Evolutionary conservation across 2,329 filamentous ascomycete genomes (phyloP), one percentile per base, ranked within the genome.

Genomic region (Boeremia lycopersici): DNA sequence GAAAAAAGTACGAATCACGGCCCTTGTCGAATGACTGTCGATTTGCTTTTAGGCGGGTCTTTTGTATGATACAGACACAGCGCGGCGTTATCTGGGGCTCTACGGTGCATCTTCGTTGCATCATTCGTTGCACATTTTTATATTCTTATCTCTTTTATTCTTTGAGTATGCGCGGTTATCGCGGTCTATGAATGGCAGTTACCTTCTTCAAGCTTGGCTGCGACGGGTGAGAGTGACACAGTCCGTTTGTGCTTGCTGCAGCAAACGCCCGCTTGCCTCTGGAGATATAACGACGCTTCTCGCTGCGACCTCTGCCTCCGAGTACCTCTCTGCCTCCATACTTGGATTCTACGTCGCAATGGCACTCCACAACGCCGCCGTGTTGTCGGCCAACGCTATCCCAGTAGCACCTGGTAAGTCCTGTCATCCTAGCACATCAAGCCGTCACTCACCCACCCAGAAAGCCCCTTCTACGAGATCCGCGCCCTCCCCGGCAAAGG

Each of bases 401-500:
- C 59, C 54, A 17, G 36, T 42, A 6, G 47, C 38, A 5, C 38
- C 47, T 3, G 12, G 47, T 49, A 35, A 7, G 29, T 40, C 30
- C 6, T 4, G 3, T 23, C 29, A 25, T 30, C 4, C 17, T 29
- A 30, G 13, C 13, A 4, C 17, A 33, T 8, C 28, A 30, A 31
- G 8, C 19, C 33, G 10, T 12, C 13, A 15, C 40, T 47, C 26
- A 50, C 13, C 11, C 8, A 1, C 12, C 11, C 41, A 64, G 63
- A 58, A 7, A 69, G 70, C 38, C 56, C 62, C 1, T 69, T 60
- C 53, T 74, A 73, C 25, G 68, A 71, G 19, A 54, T 77, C 45
- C 65, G 61, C 23, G 57, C 60, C 4, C 63, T 74, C 5, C 64
- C 71, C 0, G 67, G 68, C 33, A 79, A 77, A 59, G 78, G 78